Conservation (phyloP, 345 rosid genomes). For the Acer yangbiense region DNA sequence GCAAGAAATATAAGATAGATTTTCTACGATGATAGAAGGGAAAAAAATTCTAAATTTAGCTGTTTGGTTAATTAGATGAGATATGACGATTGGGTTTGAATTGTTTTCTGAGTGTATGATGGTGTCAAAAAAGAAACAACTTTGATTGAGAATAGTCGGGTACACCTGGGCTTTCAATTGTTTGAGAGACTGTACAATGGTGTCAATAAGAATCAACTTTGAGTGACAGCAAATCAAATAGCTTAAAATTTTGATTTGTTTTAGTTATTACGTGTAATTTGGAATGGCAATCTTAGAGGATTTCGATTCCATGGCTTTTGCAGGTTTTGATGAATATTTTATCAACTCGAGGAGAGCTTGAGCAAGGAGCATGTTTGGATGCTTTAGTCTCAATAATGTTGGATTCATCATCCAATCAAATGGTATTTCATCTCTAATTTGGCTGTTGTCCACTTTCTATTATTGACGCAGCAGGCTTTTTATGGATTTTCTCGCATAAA, state of each 20-base stretch:
- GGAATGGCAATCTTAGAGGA: neutral
- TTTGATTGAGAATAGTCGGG: neutral
- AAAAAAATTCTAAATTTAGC: neutral
- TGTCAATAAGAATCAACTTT: neutral
- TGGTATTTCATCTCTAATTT: slow-evolving; percentile 45
- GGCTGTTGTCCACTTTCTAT: neutral
- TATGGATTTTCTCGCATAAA: neutral
- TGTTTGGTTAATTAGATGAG: neutral
- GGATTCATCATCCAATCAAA: slow-evolving; percentile 90
- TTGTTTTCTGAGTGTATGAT: too few relatives aligned
- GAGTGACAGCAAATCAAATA: neutral
- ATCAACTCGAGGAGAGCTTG: slow-evolving; percentile 75
- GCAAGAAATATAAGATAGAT: too few relatives aligned
- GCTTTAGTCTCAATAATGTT: slow-evolving; percentile 80
- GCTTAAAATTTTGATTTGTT: neutral
- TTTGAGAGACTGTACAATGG: neutral
- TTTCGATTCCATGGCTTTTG: neutral
- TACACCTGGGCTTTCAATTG: neutral
- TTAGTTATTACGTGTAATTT: neutral
- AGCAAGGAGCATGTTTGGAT: slow-evolving; percentile 94
- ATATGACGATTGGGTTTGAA: neutral
- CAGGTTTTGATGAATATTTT: slow-evolving; percentile 70
- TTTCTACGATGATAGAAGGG: too few relatives aligned
- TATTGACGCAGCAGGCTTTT: neutral
- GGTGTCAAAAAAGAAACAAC: too few relatives aligned